phyloP scores from a whole-genome alignment of 2,329 filamentous ascomycete species.

The Aplosporella prunicola region DNA sequence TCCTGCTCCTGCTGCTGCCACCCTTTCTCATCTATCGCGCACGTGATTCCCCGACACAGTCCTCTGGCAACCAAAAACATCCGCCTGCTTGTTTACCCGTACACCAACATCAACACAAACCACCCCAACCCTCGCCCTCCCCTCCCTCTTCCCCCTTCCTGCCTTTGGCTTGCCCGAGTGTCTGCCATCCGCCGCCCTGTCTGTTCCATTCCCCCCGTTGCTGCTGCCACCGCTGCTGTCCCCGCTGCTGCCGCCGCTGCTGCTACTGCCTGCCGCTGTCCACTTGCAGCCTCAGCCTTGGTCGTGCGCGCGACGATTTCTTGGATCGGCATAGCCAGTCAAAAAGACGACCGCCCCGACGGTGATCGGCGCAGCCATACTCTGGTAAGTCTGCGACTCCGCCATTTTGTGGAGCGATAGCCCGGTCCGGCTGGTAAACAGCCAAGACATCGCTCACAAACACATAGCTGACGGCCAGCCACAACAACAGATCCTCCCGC shows the following conservation, averaged over 20 bases:
- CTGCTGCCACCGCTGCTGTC: no score
- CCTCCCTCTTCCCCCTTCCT: not conserved
- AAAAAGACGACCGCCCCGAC: not conserved
- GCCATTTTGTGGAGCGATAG: conserved; percentile 10
- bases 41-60: no score
- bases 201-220: not conserved
- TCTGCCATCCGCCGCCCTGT: not conserved
- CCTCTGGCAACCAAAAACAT: no score
- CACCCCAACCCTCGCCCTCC: not conserved
- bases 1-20: no score
- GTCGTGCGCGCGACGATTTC: no score
- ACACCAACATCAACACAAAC: no score
- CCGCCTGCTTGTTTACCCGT: no score
- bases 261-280: no score
- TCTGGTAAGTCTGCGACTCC: conserved; percentile 8
- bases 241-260: not conserved
- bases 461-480: conserved; percentile 15
- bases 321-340: conserved; percentile 3
- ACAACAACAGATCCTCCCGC: conserved; percentile 13
- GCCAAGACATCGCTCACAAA: conserved; percentile 17
- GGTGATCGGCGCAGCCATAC: conserved; percentile 6
- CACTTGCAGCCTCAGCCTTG: no score
- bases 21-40: no score
- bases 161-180: not conserved
- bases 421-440: conserved; percentile 9